Conservation (phyloP, 2,329 filamentous ascomycete species). For the Colletotrichum chrysophilum region DNA sequence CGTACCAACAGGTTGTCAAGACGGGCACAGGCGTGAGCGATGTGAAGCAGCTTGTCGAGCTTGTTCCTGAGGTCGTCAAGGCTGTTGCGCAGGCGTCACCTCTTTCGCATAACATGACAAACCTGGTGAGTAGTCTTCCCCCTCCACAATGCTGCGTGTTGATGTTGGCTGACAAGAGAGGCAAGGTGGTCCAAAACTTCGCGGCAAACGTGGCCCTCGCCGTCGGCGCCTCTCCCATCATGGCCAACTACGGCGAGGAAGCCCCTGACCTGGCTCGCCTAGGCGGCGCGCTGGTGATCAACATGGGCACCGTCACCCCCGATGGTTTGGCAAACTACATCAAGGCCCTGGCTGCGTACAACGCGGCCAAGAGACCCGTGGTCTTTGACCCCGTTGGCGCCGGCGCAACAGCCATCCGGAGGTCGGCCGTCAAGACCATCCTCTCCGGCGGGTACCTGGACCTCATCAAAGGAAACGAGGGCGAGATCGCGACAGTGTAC, state of each 20-base stretch:
- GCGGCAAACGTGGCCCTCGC: slow-evolving; percentile 88
- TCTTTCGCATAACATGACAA: slow-evolving; percentile 96
- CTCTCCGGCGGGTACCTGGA: slow-evolving; percentile 79
- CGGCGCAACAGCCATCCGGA: slow-evolving; percentile 55
- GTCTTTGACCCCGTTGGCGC: slow-evolving; percentile 86
- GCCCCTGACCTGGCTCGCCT: slow-evolving; percentile 79
- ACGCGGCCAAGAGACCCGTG: slow-evolving; percentile 74
- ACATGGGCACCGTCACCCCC: slow-evolving; percentile 91
- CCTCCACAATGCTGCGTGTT: neutral
- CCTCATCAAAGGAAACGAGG: slow-evolving; percentile 93
- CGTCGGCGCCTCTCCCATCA: slow-evolving; percentile 89
- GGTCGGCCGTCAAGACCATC: slow-evolving; percentile 72
- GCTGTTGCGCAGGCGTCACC: slow-evolving; percentile 69
- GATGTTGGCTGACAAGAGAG: neutral
- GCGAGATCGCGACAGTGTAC: slow-evolving; percentile 79
- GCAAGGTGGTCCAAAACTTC: slow-evolving; percentile 84
- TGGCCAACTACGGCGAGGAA: slow-evolving; percentile 88
- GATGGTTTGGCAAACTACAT: slow-evolving; percentile 75
- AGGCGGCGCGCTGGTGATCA: slow-evolving; percentile 82
- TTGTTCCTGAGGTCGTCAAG: slow-evolving; percentile 54
- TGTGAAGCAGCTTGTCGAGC: slow-evolving; percentile 28
- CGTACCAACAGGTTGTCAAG: slow-evolving; percentile 27
- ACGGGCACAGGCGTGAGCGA: neutral
- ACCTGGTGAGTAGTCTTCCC: slow-evolving; percentile 58
- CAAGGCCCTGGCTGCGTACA: slow-evolving; percentile 81